A percentile compares a stretch with the other conserved stretches of the same genome.
These are phyloP conservation scores for Plectosphaerella sp. DNA, from an alignment of 2,329 filamentous ascomycete species.

Conservation along the genomic window DNA sequence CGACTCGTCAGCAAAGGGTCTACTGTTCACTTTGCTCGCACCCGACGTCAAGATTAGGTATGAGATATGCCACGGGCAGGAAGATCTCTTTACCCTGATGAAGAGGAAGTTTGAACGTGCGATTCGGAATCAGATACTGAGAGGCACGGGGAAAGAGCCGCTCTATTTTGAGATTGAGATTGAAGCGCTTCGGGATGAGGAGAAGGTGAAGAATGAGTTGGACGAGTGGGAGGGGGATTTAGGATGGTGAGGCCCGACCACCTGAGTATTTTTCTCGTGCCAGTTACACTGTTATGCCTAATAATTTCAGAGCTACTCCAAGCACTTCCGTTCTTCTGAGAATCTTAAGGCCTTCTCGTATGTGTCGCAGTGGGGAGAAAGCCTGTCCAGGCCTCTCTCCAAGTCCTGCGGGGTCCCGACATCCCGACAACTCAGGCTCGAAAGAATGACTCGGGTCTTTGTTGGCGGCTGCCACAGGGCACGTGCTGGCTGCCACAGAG, in stretches of 20 bases:
- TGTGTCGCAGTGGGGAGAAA: too few relatives aligned
- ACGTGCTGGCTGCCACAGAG: too few relatives aligned
- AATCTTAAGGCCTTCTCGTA: too few relatives aligned
- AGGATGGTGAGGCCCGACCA: constrained; percentile 26
- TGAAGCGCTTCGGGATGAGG: background rate
- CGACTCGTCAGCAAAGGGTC: background rate
- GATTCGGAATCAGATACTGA: background rate
- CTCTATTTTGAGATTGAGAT: background rate
- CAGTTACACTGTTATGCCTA: too few relatives aligned
- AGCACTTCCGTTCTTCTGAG: too few relatives aligned
- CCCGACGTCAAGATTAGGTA: background rate
- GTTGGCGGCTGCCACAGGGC: too few relatives aligned
- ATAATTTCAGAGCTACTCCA: too few relatives aligned
- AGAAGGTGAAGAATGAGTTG: background rate
- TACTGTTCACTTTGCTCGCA: background rate
- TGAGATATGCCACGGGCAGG: background rate
- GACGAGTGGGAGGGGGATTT: constrained; percentile 21
- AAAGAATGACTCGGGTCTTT: too few relatives aligned
- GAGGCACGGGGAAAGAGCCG: background rate
- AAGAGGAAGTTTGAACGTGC: background rate
- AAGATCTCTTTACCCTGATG: background rate
- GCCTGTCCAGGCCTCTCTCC: too few relatives aligned
- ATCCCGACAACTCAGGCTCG: too few relatives aligned
- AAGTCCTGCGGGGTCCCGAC: too few relatives aligned
- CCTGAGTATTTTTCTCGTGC: too few relatives aligned